phyloP scores from a whole-genome alignment of 257 asterid genomes.

The Ajuga chamaepitys region DNA sequence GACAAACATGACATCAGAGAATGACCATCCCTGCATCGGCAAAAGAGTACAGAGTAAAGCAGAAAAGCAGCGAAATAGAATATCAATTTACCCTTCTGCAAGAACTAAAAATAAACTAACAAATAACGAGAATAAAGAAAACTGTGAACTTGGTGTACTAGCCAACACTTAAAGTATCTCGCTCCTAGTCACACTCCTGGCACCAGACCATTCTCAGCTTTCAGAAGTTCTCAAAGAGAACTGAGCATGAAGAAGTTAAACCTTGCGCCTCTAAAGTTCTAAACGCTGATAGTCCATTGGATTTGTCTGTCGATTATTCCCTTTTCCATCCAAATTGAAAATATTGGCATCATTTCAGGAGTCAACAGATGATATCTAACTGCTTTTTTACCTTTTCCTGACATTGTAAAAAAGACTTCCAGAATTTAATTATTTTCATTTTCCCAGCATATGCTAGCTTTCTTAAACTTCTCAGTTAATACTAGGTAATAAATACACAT shows the following conservation, averaged over 20 bases:
- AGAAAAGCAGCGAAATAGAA: background rate
- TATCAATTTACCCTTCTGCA: background rate
- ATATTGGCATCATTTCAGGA: background rate
- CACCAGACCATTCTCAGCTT: background rate
- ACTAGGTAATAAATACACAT: background rate
- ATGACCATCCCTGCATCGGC: slow-evolving; percentile 55
- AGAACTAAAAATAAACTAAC: too few relatives aligned
- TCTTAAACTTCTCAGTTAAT: background rate
- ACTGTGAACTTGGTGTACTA: background rate
- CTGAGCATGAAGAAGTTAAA: background rate
- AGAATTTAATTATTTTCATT: background rate
- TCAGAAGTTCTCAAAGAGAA: background rate
- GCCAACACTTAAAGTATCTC: background rate
- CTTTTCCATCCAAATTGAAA: background rate
- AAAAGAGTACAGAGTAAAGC: slow-evolving; percentile 7
- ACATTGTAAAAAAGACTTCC: background rate
- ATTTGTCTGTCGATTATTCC: background rate
- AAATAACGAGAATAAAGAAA: background rate
- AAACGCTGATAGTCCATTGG: background rate
- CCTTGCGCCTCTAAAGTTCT: background rate
- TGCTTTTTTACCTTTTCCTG: background rate
- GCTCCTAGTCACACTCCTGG: background rate
- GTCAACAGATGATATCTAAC: background rate
- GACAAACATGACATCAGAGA: slow-evolving; percentile 73
- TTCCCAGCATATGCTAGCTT: background rate